Percentiles rank a stretch among this genome's conserved stretches.
phyloP scores from a whole-genome alignment of 306 rosid species.

The Crotalaria pallida region DNA sequence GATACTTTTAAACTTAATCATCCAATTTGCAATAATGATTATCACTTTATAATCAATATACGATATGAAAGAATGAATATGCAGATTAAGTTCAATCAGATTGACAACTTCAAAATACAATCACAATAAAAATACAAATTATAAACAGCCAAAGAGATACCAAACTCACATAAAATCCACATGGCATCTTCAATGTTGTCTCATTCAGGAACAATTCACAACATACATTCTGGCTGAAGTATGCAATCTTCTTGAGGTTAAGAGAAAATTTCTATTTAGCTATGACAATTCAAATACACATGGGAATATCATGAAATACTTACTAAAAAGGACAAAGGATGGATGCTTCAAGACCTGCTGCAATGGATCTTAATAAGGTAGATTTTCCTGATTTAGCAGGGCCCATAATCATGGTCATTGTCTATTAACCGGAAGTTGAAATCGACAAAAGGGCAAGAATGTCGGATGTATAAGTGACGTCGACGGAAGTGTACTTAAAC shows the following conservation, averaged over 20 bases:
- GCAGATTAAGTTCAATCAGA: not conserved
- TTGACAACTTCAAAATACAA: not conserved
- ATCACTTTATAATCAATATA: not conserved
- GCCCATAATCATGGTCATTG: slow-evolving; percentile 97
- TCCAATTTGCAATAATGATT: not conserved
- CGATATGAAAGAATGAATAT: slow-evolving; percentile 1
- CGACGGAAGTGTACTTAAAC: too few species aligned
- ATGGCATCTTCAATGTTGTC: slow-evolving; percentile 55
- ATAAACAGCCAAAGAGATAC: not conserved
- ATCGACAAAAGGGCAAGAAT: too few species aligned
- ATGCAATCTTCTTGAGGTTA: slow-evolving; percentile 69
- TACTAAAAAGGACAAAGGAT: slow-evolving; percentile 2
- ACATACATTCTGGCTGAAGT: slow-evolving; percentile 78
- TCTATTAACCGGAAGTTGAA: too few species aligned
- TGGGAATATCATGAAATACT: slow-evolving; percentile 15
- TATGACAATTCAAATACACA: slow-evolving; percentile 20
- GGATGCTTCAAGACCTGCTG: slow-evolving; percentile 59
- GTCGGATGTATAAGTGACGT: too few species aligned
- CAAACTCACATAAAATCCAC: slow-evolving; percentile 87
- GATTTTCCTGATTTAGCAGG: slow-evolving; percentile 96
- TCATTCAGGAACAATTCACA: slow-evolving; percentile 92
- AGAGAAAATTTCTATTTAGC: slow-evolving; percentile 22
- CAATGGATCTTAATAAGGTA: slow-evolving; percentile 76
- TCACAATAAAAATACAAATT: slow-evolving; percentile 10
- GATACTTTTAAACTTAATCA: not conserved